These are phyloP conservation scores for Acacia pycnantha DNA, from an alignment of 331 rosid species.

Conservation along the genomic window DNA sequence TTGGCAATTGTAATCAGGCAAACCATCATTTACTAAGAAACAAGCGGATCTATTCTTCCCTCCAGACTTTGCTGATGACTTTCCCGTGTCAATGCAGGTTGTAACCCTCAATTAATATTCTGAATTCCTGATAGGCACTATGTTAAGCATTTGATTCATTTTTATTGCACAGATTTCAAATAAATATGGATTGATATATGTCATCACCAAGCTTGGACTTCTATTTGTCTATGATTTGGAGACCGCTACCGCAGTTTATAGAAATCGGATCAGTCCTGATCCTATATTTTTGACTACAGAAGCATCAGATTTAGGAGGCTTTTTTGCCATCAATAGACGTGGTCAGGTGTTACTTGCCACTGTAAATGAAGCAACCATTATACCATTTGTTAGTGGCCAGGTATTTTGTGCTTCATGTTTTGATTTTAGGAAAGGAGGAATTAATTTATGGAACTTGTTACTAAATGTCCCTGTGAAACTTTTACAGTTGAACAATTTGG, in stretches of 20 bases:
- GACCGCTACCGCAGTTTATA: conserved; percentile 91
- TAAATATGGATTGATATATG: conserved; percentile 88
- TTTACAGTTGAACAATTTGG: conserved; percentile 87
- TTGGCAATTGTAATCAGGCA: conserved; percentile 55
- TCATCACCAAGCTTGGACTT: conserved; percentile 94
- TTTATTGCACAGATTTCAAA: conserved; percentile 68
- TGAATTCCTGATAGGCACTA: conserved; percentile 9
- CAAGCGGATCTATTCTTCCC: conserved; percentile 99
- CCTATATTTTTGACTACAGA: conserved; percentile 92
- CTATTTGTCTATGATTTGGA: conserved; percentile 94
- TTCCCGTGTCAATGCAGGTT: conserved; percentile 99
- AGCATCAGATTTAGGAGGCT: conserved; percentile 83
- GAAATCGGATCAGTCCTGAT: conserved; percentile 97
- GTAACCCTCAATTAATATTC: conserved; percentile 22
- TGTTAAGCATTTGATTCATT: conserved; percentile 29
- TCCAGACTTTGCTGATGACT: conserved; percentile 96
- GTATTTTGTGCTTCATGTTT: conserved; percentile 33
- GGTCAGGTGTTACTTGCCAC: conserved; percentile 98
- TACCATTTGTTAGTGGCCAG: conserved; percentile 96
- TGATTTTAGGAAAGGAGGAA: conserved; percentile 1
- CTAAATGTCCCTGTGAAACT: conserved; percentile 10
- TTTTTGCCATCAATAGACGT: conserved; percentile 91
- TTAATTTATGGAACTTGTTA: not conserved
- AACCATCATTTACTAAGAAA: conserved; percentile 88
- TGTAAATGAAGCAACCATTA: conserved; percentile 89